These are phyloP conservation scores for Hygrophorus pudorinus DNA, from an alignment of 768 basidiomycete species.

Conservation along the genomic window DNA sequence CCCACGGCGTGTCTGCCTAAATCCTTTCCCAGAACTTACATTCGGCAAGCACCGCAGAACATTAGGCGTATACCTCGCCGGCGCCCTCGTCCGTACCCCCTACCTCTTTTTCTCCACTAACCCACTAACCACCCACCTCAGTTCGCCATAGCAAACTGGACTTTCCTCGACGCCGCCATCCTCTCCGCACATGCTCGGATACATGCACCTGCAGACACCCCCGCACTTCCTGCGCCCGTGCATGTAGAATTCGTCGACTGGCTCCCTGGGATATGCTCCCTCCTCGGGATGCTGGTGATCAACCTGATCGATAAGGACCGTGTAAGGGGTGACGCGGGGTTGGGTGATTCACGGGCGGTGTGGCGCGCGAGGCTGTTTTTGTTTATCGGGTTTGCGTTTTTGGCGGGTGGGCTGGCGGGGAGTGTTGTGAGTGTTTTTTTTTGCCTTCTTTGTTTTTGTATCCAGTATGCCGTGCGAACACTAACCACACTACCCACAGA, in stretches of 20 bases:
- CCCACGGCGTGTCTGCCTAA: conserved; percentile 79
- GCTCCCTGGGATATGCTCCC: conserved; percentile 91
- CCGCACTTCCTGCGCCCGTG: conserved; percentile 53
- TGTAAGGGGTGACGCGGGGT: conserved; percentile 67
- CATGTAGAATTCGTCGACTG: conserved; percentile 94
- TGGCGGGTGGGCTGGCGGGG: conserved; percentile 98
- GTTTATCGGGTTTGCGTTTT: conserved; percentile 92
- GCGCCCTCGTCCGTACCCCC: conserved; percentile 68
- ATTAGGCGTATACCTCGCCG: conserved; percentile 84
- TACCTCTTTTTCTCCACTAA: not conserved
- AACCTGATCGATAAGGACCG: conserved; percentile 94
- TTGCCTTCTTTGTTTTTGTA: not conserved
- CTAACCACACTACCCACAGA: conserved; percentile 33
- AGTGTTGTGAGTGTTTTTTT: conserved; percentile 63
- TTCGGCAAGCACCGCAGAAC: conserved; percentile 73
- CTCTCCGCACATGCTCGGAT: conserved; percentile 87
- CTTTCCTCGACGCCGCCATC: conserved; percentile 88
- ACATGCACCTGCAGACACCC: too few relatives aligned
- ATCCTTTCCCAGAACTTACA: conserved; percentile 71
- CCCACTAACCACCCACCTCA: conserved; percentile 18
- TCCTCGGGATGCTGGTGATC: conserved; percentile 86
- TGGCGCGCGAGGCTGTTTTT: conserved; percentile 87
- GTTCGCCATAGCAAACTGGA: conserved; percentile 95
- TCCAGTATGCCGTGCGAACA: too few relatives aligned
- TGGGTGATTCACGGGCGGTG: conserved; percentile 75